A percentile compares a stretch with the other conserved stretches of the same genome.
Conservation (phyloP, 2,329 filamentous ascomycete species). For the Penicillium aurantiogriseum region DNA sequence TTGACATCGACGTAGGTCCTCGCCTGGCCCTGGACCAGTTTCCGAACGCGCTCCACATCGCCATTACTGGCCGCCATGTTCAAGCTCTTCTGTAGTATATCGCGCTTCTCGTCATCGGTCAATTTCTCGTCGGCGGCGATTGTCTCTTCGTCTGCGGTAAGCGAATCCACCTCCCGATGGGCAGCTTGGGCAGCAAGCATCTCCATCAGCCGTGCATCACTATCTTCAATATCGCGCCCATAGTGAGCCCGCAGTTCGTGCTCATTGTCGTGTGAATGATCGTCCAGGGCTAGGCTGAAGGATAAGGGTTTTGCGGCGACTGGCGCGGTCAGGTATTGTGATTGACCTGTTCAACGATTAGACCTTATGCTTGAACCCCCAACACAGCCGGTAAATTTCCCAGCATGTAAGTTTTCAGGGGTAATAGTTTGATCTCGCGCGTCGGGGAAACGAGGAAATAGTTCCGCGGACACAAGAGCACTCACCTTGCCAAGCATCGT, state of each 20-base stretch:
- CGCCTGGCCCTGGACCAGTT: slow-evolving; percentile 71
- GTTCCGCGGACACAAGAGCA: slow-evolving; percentile 17
- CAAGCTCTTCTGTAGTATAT: slow-evolving; percentile 79
- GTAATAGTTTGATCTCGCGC: neutral
- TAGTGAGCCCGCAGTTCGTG: slow-evolving; percentile 37
- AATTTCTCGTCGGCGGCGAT: slow-evolving; percentile 73
- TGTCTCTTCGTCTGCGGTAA: slow-evolving; percentile 74
- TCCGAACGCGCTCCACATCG: slow-evolving; percentile 76
- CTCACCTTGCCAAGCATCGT: slow-evolving; percentile 96
- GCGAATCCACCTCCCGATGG: slow-evolving; percentile 66
- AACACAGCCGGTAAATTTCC: neutral
- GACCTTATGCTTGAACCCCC: neutral
- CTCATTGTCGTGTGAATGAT: slow-evolving; percentile 68
- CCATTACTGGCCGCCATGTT: slow-evolving; percentile 97
- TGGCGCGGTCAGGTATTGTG: slow-evolving; percentile 87
- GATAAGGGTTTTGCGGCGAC: slow-evolving; percentile 78
- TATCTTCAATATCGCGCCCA: slow-evolving; percentile 60
- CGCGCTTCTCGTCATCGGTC: slow-evolving; percentile 72
- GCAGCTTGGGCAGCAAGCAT: slow-evolving; percentile 96
- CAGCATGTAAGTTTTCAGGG: neutral
- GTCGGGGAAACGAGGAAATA: slow-evolving; percentile 1
- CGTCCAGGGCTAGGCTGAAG: slow-evolving; percentile 82
- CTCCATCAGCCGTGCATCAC: slow-evolving; percentile 84
- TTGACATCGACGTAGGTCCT: slow-evolving; percentile 80
- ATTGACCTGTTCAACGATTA: slow-evolving; percentile 66